A percentile compares a stretch with the other conserved stretches of the same genome.
phyloP scores from a whole-genome alignment of 257 asterid species.

The Plantago elongata region DNA sequence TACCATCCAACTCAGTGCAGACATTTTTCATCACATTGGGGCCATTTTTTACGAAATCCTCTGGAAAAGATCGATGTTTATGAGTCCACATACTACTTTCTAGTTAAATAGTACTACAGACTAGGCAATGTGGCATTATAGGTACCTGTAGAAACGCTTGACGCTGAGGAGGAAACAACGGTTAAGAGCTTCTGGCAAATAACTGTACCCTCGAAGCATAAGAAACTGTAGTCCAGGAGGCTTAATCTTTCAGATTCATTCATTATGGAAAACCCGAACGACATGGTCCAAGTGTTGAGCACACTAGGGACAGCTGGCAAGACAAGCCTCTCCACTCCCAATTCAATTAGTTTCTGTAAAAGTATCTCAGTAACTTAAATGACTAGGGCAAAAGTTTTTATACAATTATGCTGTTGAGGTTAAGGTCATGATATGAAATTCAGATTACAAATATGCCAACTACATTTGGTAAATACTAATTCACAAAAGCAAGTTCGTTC shows the following conservation, averaged over 20 bases:
- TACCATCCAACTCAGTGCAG: too few species aligned
- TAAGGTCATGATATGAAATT: too few species aligned
- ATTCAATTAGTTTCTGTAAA: slow-evolving; percentile 55
- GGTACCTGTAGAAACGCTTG: too few species aligned
- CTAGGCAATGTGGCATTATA: too few species aligned
- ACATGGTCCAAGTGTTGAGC: slow-evolving; percentile 65
- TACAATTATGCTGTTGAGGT: too few species aligned
- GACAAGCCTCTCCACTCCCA: slow-evolving; percentile 85
- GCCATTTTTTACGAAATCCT: too few species aligned
- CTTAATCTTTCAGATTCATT: slow-evolving; percentile 46
- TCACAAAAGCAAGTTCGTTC: not conserved
- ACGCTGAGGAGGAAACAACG: not conserved
- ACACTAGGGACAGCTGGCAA: slow-evolving; percentile 78
- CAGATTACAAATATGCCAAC: too few species aligned
- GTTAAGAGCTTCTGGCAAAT: slow-evolving; percentile 68
- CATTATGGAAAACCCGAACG: slow-evolving; percentile 75
- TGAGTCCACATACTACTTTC: too few species aligned
- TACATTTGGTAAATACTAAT: not conserved
- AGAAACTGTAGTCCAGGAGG: slow-evolving; percentile 52
- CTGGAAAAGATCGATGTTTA: too few species aligned
- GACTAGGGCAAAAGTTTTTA: not conserved
- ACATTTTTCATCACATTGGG: too few species aligned
- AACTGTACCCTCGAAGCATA: slow-evolving; percentile 71
- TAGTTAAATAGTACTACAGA: too few species aligned
- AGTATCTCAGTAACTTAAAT: too few species aligned